Percentiles rank a stretch among this genome's conserved stretches.
phyloP scores from a whole-genome alignment of 768 basidiomycete genomes.

The Gloeopeniophorella convolvens region DNA sequence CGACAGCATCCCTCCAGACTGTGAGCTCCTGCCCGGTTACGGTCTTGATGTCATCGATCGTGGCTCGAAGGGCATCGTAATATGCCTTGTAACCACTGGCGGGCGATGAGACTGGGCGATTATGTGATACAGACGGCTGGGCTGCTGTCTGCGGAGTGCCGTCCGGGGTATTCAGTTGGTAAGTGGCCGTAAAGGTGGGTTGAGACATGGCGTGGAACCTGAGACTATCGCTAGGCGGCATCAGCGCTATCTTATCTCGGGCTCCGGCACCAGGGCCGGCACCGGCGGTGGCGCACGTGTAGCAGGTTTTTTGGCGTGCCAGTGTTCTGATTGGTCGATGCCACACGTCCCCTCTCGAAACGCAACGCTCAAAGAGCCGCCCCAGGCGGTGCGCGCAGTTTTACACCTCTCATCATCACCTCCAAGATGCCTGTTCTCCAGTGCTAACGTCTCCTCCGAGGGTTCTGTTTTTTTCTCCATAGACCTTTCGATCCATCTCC shows the following conservation, averaged over 20 bases:
- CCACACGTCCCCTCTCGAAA: too few relatives aligned
- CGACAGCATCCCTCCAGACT: constrained; percentile 66
- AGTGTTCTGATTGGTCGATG: neutral
- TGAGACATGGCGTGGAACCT: neutral
- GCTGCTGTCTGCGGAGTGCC: constrained; percentile 20
- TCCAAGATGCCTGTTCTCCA: constrained; percentile 13
- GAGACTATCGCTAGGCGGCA: neutral
- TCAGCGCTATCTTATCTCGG: neutral
- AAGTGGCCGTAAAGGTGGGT: constrained; percentile 34
- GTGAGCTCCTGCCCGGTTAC: constrained; percentile 64
- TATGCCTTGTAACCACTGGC: constrained; percentile 31
- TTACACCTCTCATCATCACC: neutral
- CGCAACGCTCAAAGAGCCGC: too few relatives aligned
- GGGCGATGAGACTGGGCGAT: constrained; percentile 23
- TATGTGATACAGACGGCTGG: constrained; percentile 22
- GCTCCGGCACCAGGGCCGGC: neutral
- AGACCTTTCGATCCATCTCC: neutral
- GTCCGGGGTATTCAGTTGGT: constrained; percentile 38
- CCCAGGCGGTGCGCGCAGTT: too few relatives aligned
- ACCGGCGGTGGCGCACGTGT: neutral
- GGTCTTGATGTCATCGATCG: constrained; percentile 46
- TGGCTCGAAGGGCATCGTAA: constrained; percentile 43
- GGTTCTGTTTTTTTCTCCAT: neutral
- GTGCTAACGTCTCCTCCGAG: neutral
- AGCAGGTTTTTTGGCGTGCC: neutral